A percentile compares a stretch with the other conserved stretches of the same genome.
These are phyloP conservation scores for Aspergillus sp. DNA, from an alignment of 2,329 filamentous ascomycete genomes.

Conservation along the genomic window DNA sequence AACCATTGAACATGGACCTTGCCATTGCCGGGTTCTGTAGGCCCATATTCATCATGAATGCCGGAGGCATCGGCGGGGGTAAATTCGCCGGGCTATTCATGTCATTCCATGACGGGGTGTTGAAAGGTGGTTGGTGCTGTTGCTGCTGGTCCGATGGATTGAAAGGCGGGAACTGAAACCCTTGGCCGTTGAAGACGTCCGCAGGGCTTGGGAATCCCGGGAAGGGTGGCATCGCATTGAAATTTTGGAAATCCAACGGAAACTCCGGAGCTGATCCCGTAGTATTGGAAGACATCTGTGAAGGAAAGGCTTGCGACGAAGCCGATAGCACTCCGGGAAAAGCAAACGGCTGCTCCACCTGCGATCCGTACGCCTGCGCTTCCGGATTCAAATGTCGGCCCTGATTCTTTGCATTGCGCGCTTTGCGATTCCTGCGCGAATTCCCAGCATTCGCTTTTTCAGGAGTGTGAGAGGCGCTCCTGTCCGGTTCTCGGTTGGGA, in stretches of 20 bases:
- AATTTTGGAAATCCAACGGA: neutral
- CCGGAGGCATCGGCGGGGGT: slow-evolving; percentile 10
- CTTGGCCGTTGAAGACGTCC: neutral
- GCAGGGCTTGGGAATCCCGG: neutral
- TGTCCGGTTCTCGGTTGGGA: slow-evolving; percentile 1
- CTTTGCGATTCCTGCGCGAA: neutral
- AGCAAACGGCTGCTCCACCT: neutral
- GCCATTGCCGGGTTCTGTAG: slow-evolving; percentile 6
- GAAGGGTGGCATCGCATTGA: slow-evolving; percentile 11
- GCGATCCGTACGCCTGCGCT: neutral
- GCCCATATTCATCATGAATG: slow-evolving; percentile 17
- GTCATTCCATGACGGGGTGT: slow-evolving; percentile 11
- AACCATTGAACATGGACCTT: slow-evolving; percentile 10
- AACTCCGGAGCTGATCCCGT: neutral
- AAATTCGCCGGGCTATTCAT: slow-evolving; percentile 5
- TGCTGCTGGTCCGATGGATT: slow-evolving; percentile 6
- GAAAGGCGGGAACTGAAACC: slow-evolving; percentile 4
- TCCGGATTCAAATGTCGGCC: slow-evolving; percentile 1
- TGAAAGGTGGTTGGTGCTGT: slow-evolving; percentile 5
- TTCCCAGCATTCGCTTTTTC: neutral
- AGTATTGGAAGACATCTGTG: neutral
- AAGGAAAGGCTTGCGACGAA: neutral
- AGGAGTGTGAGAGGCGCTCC: neutral
- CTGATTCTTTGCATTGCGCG: neutral
- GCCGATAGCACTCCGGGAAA: neutral